Conservation (phyloP, 495 filamentous ascomycete genomes). For the Trichoderma reesei region DNA sequence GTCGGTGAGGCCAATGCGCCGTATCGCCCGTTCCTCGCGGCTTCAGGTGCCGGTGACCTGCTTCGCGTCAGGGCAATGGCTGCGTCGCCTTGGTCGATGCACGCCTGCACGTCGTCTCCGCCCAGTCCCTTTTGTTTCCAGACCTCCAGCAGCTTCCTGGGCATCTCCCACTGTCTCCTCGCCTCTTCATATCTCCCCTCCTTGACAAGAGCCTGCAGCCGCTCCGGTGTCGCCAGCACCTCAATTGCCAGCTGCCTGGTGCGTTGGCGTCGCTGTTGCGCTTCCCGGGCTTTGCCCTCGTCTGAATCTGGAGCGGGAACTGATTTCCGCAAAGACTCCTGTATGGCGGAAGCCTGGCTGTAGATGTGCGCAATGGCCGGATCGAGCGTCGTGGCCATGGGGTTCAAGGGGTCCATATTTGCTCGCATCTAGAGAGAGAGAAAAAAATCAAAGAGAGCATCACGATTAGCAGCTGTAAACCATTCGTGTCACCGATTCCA, state of each 20-base stretch:
- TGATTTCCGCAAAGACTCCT: conserved; percentile 38
- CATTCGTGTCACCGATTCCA: not conserved
- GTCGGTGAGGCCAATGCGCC: not conserved
- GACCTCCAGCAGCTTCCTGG: conserved; percentile 37
- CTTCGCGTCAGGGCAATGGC: conserved; percentile 20
- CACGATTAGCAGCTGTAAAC: not conserved
- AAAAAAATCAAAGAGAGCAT: not conserved
- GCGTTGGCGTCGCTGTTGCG: conserved; percentile 29
- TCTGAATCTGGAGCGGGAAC: conserved; percentile 23
- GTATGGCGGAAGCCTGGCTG: conserved; percentile 59
- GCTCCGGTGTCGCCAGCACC: conserved; percentile 52
- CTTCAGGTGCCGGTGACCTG: conserved; percentile 17
- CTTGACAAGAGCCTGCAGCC: conserved; percentile 52
- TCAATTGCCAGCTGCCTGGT: conserved; percentile 62
- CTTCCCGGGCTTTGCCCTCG: conserved; percentile 28
- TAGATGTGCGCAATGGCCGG: conserved; percentile 75
- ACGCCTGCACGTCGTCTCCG: conserved; percentile 35
- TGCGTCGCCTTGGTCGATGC: conserved; percentile 44
- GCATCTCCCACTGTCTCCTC: conserved; percentile 47
- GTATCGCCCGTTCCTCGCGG: not conserved
- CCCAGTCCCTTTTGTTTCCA: conserved; percentile 45
- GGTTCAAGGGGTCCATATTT: conserved; percentile 65
- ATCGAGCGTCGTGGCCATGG: conserved; percentile 61
- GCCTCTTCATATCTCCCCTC: conserved; percentile 55
- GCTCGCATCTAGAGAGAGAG: conserved; percentile 45